A percentile compares a stretch with the other conserved stretches of the same genome.
Conservation (phyloP, 2,329 filamentous ascomycete species). For the Fusarium gaditjirri region DNA sequence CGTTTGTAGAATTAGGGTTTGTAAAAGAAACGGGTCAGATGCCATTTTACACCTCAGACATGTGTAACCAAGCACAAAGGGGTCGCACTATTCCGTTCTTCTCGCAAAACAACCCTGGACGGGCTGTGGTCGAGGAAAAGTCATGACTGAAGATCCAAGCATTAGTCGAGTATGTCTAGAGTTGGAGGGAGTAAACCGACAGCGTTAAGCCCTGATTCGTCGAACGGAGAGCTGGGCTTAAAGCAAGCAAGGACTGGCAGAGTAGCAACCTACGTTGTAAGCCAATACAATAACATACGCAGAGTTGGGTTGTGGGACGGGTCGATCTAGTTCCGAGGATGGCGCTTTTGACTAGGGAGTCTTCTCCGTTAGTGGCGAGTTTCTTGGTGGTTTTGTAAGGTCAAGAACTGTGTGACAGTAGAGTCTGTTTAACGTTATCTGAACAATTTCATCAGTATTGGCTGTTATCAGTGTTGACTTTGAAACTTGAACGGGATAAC, state of each 20-base stretch:
- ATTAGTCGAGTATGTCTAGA: constrained; percentile 11
- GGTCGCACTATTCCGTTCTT: not conserved
- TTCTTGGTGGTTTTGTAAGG: constrained; percentile 26
- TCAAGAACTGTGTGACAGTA: not conserved
- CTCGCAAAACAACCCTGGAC: not conserved
- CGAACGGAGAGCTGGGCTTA: not conserved
- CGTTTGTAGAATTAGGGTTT: constrained; percentile 6
- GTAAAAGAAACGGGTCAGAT: constrained; percentile 1
- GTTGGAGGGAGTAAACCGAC: constrained; percentile 12
- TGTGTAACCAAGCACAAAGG: constrained; percentile 1
- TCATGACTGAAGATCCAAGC: constrained; percentile 6
- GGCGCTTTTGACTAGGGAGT: constrained; percentile 13
- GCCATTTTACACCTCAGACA: not conserved
- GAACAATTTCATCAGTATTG: not conserved
- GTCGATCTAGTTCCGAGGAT: constrained; percentile 10
- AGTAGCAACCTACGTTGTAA: constrained; percentile 11
- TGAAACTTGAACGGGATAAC: not conserved
- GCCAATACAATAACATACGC: constrained; percentile 26
- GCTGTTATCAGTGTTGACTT: not conserved
- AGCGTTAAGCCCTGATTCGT: constrained; percentile 18
- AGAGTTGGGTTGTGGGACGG: constrained; percentile 15
- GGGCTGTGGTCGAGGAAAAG: constrained; percentile 10
- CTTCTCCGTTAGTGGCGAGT: constrained; percentile 2
- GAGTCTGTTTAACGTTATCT: constrained; percentile 9
- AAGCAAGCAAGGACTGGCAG: constrained; percentile 26